Base-by-base conservation (phyloP, 495 filamentous ascomycete species). In the Darksidea phi region DNA sequence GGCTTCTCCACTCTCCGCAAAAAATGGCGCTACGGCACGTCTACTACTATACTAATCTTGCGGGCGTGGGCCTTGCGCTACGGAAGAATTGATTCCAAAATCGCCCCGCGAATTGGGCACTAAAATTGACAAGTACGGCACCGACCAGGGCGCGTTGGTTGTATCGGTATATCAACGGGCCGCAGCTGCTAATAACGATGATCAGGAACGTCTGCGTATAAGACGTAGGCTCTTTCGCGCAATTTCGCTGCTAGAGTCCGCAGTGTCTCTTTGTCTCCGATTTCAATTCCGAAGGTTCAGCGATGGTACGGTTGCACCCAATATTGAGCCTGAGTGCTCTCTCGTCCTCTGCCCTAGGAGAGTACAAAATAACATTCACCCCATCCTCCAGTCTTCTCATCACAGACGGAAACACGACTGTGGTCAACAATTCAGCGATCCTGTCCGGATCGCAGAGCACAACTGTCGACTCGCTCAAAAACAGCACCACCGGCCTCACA, bases 121-220 rank as follows among this genome's bases (percentile, higher is more conserved):
- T 4, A 32, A 38, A 34, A 3, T 1, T 18, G 38, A 28, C 52
- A 42, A 57, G 47, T 42, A 34, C 24, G 43, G 13, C 23, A 42
- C 25, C 28, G 15, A 37, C 46, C 32, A 28, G 56, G 47, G 21
- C 4, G 10, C 3, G 10, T 10, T 32, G 4, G 48, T 60, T 28
- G 57, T 53, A 53, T 60, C 57, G 57, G 57, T 53, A 52, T n/a
- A 60, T 60, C 53, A 47, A 60, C 11, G 15, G 21, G n/a, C 48
- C 57, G 48, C 38, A 36, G n/a, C 42, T 28, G 13, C 11, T 51
- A 4, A 28, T 49, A 10, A 42, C 57, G 57, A 37, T 47, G 48
- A 34, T 52, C 57, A 47, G 57, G 57, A 60, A 60, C 57, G 24
- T 7, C 34, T 25, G 20, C n/a, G 32, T 60, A 52, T 60, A 52